These are phyloP conservation scores for Talaromyces nanjingensis DNA, from an alignment of 495 filamentous ascomycete genomes.

Conservation along the genomic window DNA sequence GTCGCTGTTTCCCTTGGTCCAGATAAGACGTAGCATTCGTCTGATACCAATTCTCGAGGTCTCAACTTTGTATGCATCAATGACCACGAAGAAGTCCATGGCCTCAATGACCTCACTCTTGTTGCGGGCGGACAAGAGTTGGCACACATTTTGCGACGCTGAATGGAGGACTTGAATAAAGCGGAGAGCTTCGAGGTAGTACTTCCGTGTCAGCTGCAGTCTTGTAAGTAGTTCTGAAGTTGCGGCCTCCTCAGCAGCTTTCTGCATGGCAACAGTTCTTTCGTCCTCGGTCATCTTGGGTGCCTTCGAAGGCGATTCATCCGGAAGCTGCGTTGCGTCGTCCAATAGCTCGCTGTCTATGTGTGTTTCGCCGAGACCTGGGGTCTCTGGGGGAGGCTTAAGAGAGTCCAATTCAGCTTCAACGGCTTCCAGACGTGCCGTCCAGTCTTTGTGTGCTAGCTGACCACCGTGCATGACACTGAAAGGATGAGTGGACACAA, in stretches of 20 bases:
- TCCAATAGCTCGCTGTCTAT: slow-evolving; percentile 78
- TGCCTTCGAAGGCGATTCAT: slow-evolving; percentile 54
- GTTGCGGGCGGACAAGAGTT: slow-evolving; percentile 86
- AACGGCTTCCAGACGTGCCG: slow-evolving; percentile 65
- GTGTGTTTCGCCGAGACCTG: slow-evolving; percentile 57
- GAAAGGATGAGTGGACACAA: slow-evolving; percentile 92
- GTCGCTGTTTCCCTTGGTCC: slow-evolving; percentile 98
- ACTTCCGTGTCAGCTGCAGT: slow-evolving; percentile 79
- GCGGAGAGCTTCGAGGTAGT: slow-evolving; percentile 83
- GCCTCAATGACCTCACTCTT: slow-evolving; percentile 98
- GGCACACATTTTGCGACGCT: slow-evolving; percentile 68
- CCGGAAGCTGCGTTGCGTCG: slow-evolving; percentile 77
- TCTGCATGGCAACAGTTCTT: slow-evolving; percentile 43
- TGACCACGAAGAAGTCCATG: slow-evolving; percentile 95
- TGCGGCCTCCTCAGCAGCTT: slow-evolving; percentile 65
- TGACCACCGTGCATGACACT: slow-evolving; percentile 85
- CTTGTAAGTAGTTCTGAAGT: slow-evolving; percentile 76
- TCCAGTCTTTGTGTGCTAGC: slow-evolving; percentile 79
- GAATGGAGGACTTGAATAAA: slow-evolving; percentile 93
- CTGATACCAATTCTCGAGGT: slow-evolving; percentile 83
- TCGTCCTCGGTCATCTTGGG: slow-evolving; percentile 54
- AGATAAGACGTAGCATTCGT: slow-evolving; percentile 92
- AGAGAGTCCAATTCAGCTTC: slow-evolving; percentile 75
- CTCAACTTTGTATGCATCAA: slow-evolving; percentile 92
- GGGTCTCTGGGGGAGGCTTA: slow-evolving; percentile 69